These are phyloP conservation scores for Tieghemiomyces parasiticus DNA, from an alignment of 192 early-diverging fungal genomes.

Conservation along the genomic window DNA sequence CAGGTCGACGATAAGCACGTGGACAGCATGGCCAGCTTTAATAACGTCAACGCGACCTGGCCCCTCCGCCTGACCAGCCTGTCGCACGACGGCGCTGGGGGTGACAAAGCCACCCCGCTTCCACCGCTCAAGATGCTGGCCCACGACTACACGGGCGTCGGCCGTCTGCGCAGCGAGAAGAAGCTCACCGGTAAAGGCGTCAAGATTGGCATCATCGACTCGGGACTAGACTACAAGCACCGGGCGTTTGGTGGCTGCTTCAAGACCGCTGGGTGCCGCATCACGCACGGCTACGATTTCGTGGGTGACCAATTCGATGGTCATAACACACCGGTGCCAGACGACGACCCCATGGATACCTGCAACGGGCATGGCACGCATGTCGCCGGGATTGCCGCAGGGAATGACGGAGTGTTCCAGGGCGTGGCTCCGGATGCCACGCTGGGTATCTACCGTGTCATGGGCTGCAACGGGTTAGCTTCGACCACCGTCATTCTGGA, in stretches of 20 bases:
- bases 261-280: background rate
- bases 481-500: conserved; percentile 38
- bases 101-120: background rate
- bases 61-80: background rate
- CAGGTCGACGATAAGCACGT: background rate
- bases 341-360: conserved; percentile 26
- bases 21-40: background rate
- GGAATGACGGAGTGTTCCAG: conserved; percentile 7
- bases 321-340: conserved; percentile 13
- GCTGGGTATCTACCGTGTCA: background rate
- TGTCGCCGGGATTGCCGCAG: conserved; percentile 22
- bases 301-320: conserved; percentile 30
- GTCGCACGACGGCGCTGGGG: background rate
- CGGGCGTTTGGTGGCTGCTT: conserved; percentile 1
- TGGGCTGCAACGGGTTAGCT: conserved; percentile 6
- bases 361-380: conserved; percentile 36
- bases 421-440: conserved; percentile 10
- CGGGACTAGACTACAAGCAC: background rate
- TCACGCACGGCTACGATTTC: background rate
- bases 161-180: background rate
- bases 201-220: conserved; percentile 1
- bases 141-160: background rate
- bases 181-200: background rate
- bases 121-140: background rate
- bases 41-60: background rate